Evolutionary conservation across 164 flowering plant species (phyloP).

Genomic region (Tinospora cordifolia): DNA sequence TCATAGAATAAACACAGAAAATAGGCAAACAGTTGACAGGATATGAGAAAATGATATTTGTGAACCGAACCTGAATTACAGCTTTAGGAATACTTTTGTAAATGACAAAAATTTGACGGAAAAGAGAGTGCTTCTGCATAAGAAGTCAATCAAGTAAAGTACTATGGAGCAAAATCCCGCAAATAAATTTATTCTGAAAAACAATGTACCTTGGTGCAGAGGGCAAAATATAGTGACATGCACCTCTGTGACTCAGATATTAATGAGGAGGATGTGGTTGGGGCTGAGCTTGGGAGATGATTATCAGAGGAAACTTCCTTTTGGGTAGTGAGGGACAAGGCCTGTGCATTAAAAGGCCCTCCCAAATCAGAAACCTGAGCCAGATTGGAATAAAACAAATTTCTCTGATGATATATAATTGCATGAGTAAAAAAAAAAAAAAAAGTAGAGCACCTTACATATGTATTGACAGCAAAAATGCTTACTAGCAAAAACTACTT

Average conservation of each 20-base stretch:
- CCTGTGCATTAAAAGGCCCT: conserved; percentile 33
- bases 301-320: conserved; percentile 37
- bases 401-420: neutral
- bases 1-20: neutral
- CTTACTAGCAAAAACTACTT: neutral
- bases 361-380: conserved; percentile 44
- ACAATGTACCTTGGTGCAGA: conserved; percentile 77
- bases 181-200: neutral
- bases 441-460: neutral
- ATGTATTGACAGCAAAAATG: neutral
- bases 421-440: no score
- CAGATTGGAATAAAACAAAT: neutral
- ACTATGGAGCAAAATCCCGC: neutral
- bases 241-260: conserved; percentile 57
- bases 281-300: conserved; percentile 29
- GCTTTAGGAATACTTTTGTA: conserved; percentile 50
- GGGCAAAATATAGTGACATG: conserved; percentile 91
- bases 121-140: conserved; percentile 78
- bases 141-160: conserved; percentile 5
- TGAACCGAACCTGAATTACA: conserved; percentile 61
- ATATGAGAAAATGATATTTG: neutral
- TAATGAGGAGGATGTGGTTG: conserved; percentile 35
- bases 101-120: conserved; percentile 64
- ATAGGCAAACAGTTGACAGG: neutral
- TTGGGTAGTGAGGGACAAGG: conserved; percentile 20